These are phyloP conservation scores for Mortierella sp. DNA, from an alignment of 371 early-diverging fungal species.

Conservation along the genomic window DNA sequence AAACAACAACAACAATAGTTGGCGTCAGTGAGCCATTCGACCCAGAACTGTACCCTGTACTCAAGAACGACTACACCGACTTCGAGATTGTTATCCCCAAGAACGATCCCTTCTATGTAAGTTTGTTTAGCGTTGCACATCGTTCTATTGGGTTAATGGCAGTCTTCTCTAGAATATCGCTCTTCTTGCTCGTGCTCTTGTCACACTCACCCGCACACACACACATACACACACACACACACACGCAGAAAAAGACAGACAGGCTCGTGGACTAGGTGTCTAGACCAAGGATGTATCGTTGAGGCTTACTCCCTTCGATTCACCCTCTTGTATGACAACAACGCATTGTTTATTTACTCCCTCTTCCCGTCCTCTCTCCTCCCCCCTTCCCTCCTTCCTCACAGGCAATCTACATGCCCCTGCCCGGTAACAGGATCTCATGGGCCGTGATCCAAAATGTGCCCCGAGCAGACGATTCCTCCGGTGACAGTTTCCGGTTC, in stretches of 20 bases:
- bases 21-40: slow-evolving; percentile 38
- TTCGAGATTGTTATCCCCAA: slow-evolving; percentile 51
- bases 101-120: slow-evolving; percentile 48
- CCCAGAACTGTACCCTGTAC: slow-evolving; percentile 21
- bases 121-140: background rate
- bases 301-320: background rate
- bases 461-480: slow-evolving; percentile 16
- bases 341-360: background rate
- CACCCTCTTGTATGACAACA: background rate
- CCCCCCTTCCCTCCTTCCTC: background rate
- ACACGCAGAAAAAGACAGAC: too few species aligned
- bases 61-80: slow-evolving; percentile 33
- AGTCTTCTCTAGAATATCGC: background rate
- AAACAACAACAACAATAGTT: background rate
- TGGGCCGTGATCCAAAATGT: slow-evolving; percentile 54
- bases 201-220: too few species aligned
- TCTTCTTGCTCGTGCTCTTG: background rate
- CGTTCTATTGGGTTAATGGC: background rate
- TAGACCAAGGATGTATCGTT: background rate
- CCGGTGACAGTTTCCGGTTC: slow-evolving; percentile 30
- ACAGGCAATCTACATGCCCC: slow-evolving; percentile 44
- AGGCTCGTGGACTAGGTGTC: background rate
- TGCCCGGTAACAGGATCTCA: slow-evolving; percentile 34
- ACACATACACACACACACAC: too few species aligned
- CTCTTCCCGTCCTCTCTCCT: too few species aligned